Base-by-base conservation (phyloP, 2,329 filamentous ascomycete genomes). In the Exophiala sp. region DNA sequence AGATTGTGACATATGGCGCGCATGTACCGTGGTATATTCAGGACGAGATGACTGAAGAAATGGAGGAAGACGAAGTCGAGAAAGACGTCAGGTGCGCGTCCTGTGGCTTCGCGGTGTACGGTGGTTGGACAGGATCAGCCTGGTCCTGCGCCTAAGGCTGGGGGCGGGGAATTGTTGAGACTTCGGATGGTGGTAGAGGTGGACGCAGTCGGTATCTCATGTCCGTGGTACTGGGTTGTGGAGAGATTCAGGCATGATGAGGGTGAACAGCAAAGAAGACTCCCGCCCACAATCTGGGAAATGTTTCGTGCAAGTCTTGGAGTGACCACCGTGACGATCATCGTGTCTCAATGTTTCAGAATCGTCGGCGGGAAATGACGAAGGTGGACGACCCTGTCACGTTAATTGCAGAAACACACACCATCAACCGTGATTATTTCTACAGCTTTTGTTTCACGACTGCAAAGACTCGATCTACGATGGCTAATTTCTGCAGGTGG, bases 1-100 rank as follows among this genome's bases (percentile, higher is more conserved):
- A 65, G 74, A 70, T 57, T 72, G 74, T 68, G 75, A 77, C 75
- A 78, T 78, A 59, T 43, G 55, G 56, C 38, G 41, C 21, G 39
- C 47, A 58, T 54, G 18, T 12, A 47, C 16, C 12, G 24, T 16
- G 29, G 32, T 20, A 18, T 34, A 14, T 20, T 14, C n/a, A 21
- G 29, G 18, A 16, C 14, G 36, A 36, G 38, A 18, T 42, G 16
- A 32, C 24, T 14, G 44, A 35, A 35, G 29, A 18, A 40, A 38
- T 32, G 44, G 46, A 35, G 29, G 34, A 24, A 36, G 16, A 24
- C 16, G 35, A 41, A 50, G 7, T 32, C 21, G 5, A 18, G 16
- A 10, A 21, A 47, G 9, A 29, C n/a, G 42, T 14, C 20, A 33
- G 42, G 11, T 18, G 45, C 34, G 41, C 35, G 47, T 35, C 41